A percentile compares a stretch with the other conserved stretches of the same genome.
Evolutionary conservation across 768 basidiomycete genomes (phyloP).

Genomic region (Sporobolomyces pararoseus): DNA sequence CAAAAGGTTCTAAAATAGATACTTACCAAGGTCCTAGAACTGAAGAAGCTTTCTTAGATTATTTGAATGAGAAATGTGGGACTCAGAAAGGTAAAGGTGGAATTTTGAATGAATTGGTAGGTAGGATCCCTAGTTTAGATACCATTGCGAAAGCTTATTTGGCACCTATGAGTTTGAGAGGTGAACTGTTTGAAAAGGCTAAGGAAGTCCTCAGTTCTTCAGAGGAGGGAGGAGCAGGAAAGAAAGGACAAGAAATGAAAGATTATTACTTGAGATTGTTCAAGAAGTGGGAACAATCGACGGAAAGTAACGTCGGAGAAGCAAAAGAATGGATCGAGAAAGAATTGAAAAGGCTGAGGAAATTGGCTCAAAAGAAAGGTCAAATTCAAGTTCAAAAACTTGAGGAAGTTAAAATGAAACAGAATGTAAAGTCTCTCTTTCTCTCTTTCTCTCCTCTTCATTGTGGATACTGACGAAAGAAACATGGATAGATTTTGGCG

Average conservation of each 20-base stretch:
- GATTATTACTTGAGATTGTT: conserved; percentile 84
- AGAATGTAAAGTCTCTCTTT: conserved; percentile 60
- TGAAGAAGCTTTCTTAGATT: conserved; percentile 70
- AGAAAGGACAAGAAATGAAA: conserved; percentile 47
- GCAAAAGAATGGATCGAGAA: conserved; percentile 69
- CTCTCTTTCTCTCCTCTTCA: neutral
- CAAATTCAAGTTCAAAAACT: conserved; percentile 67
- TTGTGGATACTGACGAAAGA: neutral
- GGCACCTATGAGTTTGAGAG: conserved; percentile 52
- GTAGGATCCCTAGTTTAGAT: conserved; percentile 74
- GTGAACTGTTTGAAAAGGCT: too few relatives aligned
- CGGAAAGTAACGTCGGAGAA: conserved; percentile 1
- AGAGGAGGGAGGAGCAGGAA: neutral
- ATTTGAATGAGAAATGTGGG: conserved; percentile 81
- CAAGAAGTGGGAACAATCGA: conserved; percentile 74
- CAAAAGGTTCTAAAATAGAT: conserved; percentile 50
- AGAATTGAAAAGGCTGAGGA: conserved; percentile 63
- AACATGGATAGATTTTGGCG: conserved; percentile 19
- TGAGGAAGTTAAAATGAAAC: conserved; percentile 89
- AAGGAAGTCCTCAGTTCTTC: neutral
- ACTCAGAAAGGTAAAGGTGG: conserved; percentile 79
- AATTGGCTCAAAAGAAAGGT: conserved; percentile 57
- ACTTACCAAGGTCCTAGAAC: conserved; percentile 67
- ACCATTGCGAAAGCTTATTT: conserved; percentile 71
- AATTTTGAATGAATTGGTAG: conserved; percentile 66